Base-by-base conservation (phyloP, 345 rosid species). In the Murraya paniculata region DNA sequence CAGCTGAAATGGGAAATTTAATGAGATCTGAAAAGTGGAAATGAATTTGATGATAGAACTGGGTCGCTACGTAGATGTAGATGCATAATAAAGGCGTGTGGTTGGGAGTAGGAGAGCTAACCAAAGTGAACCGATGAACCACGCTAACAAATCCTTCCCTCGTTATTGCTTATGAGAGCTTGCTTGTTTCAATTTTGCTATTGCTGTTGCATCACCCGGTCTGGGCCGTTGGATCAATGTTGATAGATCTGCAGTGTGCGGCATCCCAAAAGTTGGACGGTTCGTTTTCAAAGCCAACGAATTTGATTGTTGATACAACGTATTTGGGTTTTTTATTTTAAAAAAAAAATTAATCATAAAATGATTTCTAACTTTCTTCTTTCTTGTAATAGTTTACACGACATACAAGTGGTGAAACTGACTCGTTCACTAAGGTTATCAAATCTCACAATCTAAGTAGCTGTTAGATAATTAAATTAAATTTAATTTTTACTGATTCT, bases 61-160 rank as follows among this genome's bases (percentile, higher is more conserved):
- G 50, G 50, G 50, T 3, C 18, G 18, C 50, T 14, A 45, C 11
- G 50, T 13, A 13, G 50, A 41, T 10, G n/a, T 25, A 11, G 28
- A n/a, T 18, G 18, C 10, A 55, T 33, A 68, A 62, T 83, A 74
- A 77, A 68, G 79, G 81, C 55, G 61, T 73, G 36, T 58, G 28
- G 86, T 62, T 83, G 78, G 78, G 76, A 19, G 78, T 76, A 60
- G 85, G 81, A 41, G 78, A 79, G 65, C 79, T 70, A 78, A 74
- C 64, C 27, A 41, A 45, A 13, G 69, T 5, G 27, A 33, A 31
- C 79, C n/a, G 76, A 56, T 82, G 19, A 78, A 50, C 80, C 7
- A 82, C 50, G 50, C 50, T 45, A 0, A 45, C 65, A n/a, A 5
- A 19, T 10, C 25, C 58, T 31, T 53, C 4, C 4, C 33, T 30